phyloP scores from a whole-genome alignment of 305 asterid species.

The Euphrasia arctica region DNA sequence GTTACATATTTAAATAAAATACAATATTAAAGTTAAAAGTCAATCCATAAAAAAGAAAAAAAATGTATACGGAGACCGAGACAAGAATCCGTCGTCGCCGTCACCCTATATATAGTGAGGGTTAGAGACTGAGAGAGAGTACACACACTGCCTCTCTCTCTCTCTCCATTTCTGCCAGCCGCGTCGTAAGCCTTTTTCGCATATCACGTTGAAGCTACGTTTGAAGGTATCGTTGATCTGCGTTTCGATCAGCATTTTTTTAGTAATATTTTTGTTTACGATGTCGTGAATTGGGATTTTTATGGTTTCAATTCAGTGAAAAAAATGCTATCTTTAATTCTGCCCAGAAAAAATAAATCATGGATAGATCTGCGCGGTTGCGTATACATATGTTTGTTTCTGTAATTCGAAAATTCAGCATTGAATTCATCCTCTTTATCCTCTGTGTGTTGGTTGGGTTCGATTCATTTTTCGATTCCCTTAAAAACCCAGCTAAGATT shows the following conservation, averaged over 20 bases:
- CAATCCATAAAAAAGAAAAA: not conserved
- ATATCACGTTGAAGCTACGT: not conserved
- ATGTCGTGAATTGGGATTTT: not conserved
- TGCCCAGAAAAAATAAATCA: not conserved
- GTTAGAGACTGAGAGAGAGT: no score
- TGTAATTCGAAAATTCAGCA: no score
- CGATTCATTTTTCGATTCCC: not conserved
- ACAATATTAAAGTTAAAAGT: not conserved
- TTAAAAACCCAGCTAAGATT: not conserved
- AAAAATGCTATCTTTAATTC: not conserved
- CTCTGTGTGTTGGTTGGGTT: not conserved
- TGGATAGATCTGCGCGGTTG: not conserved
- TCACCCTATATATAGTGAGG: not conserved
- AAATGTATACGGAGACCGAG: not conserved
- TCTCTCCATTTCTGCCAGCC: no score
- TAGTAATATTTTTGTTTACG: not conserved
- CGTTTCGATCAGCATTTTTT: no score
- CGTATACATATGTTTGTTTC: not conserved
- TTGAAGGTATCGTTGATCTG: not conserved
- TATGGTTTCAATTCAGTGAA: not conserved
- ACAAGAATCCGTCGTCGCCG: not conserved
- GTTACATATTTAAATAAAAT: no score
- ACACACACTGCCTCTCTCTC: no score
- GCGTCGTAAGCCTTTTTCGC: not conserved
- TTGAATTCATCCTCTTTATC: no score